Base-by-base conservation (phyloP, 805 yeast genomes). In the Candida nonsorbophila region DNA sequence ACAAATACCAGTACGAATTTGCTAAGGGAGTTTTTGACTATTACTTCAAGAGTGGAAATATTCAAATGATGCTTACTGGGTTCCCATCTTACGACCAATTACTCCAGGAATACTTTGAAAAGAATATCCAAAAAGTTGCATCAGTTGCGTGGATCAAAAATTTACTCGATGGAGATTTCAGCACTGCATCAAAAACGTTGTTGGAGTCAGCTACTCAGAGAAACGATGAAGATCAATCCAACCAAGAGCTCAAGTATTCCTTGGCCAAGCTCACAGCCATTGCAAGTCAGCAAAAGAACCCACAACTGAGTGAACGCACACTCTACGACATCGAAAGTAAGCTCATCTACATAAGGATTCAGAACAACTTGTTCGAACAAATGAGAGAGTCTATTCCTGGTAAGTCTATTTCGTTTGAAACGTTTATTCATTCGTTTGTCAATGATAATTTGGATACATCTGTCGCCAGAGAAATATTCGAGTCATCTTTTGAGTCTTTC, bases 121-220 rank as follows among this genome's bases (percentile, higher is more conserved):
- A 65, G 17, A 49, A 58, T 16, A 41, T 45, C 4, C 44, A 55
- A 2, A 62, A 64, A 32, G 71, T 73, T 20, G 66, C 74, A 4
- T 56, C 67, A 22, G 69, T 84, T 28, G 69, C 84, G 2, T 87
- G 95, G 95, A 78, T 86, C 13, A 68, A 74, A 32, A 71, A 79
- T 33, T 51, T 85, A 9, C 49, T 74, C 18, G 73, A 66, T 37
- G 63, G 62, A 3, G 61, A 75, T 7, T 82, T 67, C 46, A 39
- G 29, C 4, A 45, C 53, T 2, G 90, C 87, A 0, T 58, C 79
- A 1, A 42, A 49, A 9, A 60, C 66, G 1, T 55, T 86, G 17
- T 43, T 61, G 3, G 46, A 54, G 1, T 67, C 74, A 16, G 55
- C 61, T 9, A 49, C 64, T 3, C 14, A 33, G 4, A 33, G 42